These are phyloP conservation scores for Allium fistulosum DNA, from an alignment of 106 monocot genomes.

Conservation along the genomic window DNA sequence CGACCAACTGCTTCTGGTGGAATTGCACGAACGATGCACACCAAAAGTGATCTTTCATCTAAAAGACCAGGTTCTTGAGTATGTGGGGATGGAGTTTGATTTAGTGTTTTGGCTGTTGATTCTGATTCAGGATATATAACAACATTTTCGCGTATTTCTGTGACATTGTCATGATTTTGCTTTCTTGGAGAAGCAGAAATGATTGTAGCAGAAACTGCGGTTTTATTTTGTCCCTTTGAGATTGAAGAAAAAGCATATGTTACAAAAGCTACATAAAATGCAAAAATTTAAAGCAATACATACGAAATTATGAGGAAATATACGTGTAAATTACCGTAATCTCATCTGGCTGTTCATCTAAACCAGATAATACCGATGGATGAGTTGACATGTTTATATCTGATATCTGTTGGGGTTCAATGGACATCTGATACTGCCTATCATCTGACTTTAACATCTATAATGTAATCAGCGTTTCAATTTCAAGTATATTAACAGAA, in stretches of 20 bases:
- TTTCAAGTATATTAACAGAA: conserved; percentile 2
- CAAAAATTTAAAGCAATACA: background rate
- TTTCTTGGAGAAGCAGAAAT: conserved; percentile 17
- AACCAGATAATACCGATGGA: conserved; percentile 17
- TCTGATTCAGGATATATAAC: conserved; percentile 19
- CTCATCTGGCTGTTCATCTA: conserved; percentile 28
- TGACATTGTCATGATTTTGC: conserved; percentile 9
- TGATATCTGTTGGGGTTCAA: conserved; percentile 21
- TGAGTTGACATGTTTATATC: conserved; percentile 21
- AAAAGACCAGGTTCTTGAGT: conserved; percentile 38
- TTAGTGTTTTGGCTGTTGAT: background rate
- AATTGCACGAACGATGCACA: conserved; percentile 96
- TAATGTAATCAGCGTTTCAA: background rate
- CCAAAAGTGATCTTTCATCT: conserved; percentile 86
- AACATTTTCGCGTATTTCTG: conserved; percentile 21
- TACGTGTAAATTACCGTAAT: conserved; percentile 26
- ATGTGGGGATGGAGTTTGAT: conserved; percentile 16
- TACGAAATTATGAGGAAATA: background rate
- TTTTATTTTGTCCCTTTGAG: conserved; percentile 22
- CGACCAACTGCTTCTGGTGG: conserved; percentile 60
- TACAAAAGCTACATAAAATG: background rate
- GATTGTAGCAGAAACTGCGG: conserved; percentile 5
- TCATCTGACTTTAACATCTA: conserved; percentile 48
- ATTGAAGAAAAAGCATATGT: background rate
- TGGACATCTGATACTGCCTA: conserved; percentile 12